A percentile compares a stretch with the other conserved stretches of the same genome.
Evolutionary conservation across 1,284 basidiomycete species (phyloP).

Genomic region (Apiotrichum gamsii): DNA sequence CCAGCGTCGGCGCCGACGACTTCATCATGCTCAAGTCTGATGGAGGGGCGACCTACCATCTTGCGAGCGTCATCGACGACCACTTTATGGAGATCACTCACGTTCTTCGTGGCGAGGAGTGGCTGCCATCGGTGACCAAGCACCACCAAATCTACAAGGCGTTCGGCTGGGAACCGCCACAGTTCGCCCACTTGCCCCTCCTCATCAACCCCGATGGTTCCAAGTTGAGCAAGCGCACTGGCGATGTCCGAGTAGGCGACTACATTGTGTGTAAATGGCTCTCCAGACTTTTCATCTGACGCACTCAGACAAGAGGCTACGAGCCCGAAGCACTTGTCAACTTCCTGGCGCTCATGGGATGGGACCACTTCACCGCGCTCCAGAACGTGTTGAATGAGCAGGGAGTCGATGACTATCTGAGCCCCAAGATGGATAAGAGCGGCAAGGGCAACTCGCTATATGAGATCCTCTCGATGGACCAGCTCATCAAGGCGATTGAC

Average conservation of each 20-base stretch:
- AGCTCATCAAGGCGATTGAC: slow-evolving; percentile 39
- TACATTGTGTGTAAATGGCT: slow-evolving; percentile 60
- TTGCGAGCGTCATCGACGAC: slow-evolving; percentile 94
- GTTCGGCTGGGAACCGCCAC: slow-evolving; percentile 64
- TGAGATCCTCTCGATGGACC: slow-evolving; percentile 39
- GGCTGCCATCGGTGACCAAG: slow-evolving; percentile 89
- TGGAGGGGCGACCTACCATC: slow-evolving; percentile 89
- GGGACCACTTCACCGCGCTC: slow-evolving; percentile 57
- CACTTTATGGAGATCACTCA: slow-evolving; percentile 93
- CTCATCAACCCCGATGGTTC: slow-evolving; percentile 83
- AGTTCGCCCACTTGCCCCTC: slow-evolving; percentile 86
- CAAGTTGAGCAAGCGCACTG: slow-evolving; percentile 91
- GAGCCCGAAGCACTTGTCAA: slow-evolving; percentile 86
- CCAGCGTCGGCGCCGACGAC: slow-evolving; percentile 56
- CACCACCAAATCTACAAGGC: slow-evolving; percentile 85
- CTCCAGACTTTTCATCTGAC: not conserved
- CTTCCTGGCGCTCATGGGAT: slow-evolving; percentile 88
- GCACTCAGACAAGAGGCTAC: slow-evolving; percentile 59
- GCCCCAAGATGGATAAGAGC: too few relatives aligned
- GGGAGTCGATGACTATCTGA: slow-evolving; percentile 15
- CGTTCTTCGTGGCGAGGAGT: slow-evolving; percentile 95
- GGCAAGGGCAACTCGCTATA: slow-evolving; percentile 26
- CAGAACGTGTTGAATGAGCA: not conserved
- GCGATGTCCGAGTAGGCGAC: slow-evolving; percentile 77
- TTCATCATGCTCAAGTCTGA: slow-evolving; percentile 90